Base-by-base conservation (phyloP, 352 stramenopile species). In the Phytophthora sp. region DNA sequence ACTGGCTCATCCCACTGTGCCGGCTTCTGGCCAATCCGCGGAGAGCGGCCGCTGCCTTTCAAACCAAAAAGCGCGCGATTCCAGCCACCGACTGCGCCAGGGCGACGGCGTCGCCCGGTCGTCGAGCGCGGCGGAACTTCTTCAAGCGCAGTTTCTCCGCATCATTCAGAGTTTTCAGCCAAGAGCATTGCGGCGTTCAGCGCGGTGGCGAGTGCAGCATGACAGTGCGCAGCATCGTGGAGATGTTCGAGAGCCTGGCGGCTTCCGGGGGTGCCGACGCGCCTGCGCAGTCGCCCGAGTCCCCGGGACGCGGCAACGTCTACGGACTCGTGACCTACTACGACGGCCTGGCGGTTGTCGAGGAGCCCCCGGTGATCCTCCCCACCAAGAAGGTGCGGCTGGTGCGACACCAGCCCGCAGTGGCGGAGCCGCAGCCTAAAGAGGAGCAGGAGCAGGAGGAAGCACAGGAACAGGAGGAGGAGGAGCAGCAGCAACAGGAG, bases 161-260 rank as follows among this genome's bases (percentile, higher is more conserved):
- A 37, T 32, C 63, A 72, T 67, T 72, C 42, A 66, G 38, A 53
- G 42, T 43, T 66, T 46, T 21, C 30, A 53, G 26, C 42, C 13
- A 9, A 55, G 18, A 56, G 41, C 27, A 43, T 26, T 48, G 21
- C n/a, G 18, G 32, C 54, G 21, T 4, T 50, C 27, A 65, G 53
- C 48, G n/a, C 27, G 37, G 32, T 48, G 21, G 23, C 24, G 32
- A 62, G 21, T 4, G 50, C 27, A 65, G 53, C 48, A 76, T 76
- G 68, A 76, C 55, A 59, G 68, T 76, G 42, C 62, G 57, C 53
- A 69, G 51, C 49, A 73, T 76, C 48, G 62, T 76, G 17, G 28
- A 66, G 48, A 69, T 73, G 68, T 76, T 76, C 28, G 68, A 76
- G 45, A 66, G 39, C 37, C 56, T 76, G 52, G 57, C 68, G 10